phyloP scores from a whole-genome alignment of 768 basidiomycete species.

The Xerocomellus intermedius region DNA sequence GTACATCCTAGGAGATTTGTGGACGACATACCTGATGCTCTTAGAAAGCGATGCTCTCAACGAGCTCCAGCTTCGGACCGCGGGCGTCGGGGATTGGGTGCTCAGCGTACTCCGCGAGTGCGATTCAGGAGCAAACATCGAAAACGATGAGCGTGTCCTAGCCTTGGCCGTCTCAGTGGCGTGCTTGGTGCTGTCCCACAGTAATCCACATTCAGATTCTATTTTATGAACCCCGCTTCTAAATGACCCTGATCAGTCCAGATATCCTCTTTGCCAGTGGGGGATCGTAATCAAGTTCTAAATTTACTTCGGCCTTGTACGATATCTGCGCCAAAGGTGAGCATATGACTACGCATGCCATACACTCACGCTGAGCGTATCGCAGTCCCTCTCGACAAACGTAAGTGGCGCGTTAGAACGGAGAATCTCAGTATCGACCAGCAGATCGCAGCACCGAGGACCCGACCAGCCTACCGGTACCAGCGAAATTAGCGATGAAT shows the following conservation, averaged over 20 bases:
- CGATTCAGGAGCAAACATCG: conserved; percentile 3
- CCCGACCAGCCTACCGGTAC: conserved; percentile 6
- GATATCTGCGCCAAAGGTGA: conserved; percentile 27
- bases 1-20: conserved; percentile 45
- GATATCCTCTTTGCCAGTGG: conserved; percentile 38
- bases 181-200: conserved; percentile 36
- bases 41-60: conserved; percentile 54
- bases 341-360: conserved; percentile 17
- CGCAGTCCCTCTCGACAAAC: conserved; percentile 24
- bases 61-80: conserved; percentile 42
- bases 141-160: conserved; percentile 15
- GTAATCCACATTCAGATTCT: conserved; percentile 32
- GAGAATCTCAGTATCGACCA: conserved; percentile 19
- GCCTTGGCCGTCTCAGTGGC: conserved; percentile 33
- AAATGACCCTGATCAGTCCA: conserved; percentile 33
- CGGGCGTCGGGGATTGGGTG: conserved; percentile 37
- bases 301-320: conserved; percentile 42
- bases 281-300: conserved; percentile 42
- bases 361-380: conserved; percentile 19
- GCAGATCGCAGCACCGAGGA: conserved; percentile 22
- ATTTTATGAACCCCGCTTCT: conserved; percentile 24
- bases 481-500: conserved; percentile 9
- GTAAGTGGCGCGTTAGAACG: conserved; percentile 25
- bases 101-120: conserved; percentile 22
- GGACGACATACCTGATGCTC: conserved; percentile 59